A percentile compares a stretch with the other conserved stretches of the same genome.
Evolutionary conservation across 2,329 filamentous ascomycete species (phyloP).

Genomic region (Fusarium heterosporum): DNA sequence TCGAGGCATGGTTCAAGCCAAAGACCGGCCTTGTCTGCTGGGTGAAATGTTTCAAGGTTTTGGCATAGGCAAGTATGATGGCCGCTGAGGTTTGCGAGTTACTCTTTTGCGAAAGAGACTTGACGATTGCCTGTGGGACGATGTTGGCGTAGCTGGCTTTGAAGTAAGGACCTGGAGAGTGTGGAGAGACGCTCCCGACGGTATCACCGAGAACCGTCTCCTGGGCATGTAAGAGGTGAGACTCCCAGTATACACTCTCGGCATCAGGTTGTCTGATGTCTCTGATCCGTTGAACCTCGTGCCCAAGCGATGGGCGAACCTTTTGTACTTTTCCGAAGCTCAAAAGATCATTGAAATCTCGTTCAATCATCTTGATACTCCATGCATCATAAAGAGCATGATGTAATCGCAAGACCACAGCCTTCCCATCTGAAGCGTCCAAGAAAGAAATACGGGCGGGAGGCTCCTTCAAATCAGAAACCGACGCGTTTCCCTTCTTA

Average conservation of each 20-base stretch:
- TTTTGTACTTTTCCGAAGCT: rapidly evolving
- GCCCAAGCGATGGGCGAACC: neutral
- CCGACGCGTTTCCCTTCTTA: neutral
- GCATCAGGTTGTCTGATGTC: neutral
- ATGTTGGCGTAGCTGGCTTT: neutral
- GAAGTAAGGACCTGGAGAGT: conserved; percentile 1
- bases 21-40: neutral
- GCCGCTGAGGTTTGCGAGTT: neutral
- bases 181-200: rapidly evolving
- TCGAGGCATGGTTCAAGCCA: conserved; percentile 23
- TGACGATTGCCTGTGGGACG: rapidly evolving
- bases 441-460: conserved; percentile 4
- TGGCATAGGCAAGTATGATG: conserved; percentile 14
- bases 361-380: conserved; percentile 28
- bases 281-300: neutral
- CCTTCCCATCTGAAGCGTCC: conserved; percentile 4
- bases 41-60: neutral
- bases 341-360: neutral
- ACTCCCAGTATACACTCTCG: conserved; percentile 11
- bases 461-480: conserved; percentile 14
- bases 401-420: conserved; percentile 23
- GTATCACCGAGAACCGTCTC: neutral
- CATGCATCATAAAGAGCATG: conserved; percentile 29
- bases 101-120: neutral
- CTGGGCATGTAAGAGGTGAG: neutral